Base-by-base conservation (phyloP, 768 basidiomycete genomes). In the Guyanaporus albipodus region DNA sequence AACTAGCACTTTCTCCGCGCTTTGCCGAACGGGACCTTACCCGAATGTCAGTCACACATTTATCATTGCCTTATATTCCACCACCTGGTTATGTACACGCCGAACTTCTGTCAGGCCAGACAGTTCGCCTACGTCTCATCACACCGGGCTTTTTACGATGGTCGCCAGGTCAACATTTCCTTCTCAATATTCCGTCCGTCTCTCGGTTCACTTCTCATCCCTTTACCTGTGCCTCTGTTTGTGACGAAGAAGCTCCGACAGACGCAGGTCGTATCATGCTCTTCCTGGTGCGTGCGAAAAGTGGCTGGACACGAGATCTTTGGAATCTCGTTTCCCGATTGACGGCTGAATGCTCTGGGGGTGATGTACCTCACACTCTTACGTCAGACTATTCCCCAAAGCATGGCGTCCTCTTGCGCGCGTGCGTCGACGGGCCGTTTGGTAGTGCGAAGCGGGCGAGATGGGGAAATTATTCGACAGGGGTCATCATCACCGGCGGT, bases 131-230 rank as follows among this genome's bases (percentile, higher is more conserved):
- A n/a, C 79, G 82, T 0, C 67, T 88, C 32, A 68, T 79, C 44
- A 71, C 83, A 0, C 74, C 81, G 0, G 73, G 75, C 2, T 74
- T 73, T 40, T 60, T 85, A 39, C 62, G 71, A 0, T 90, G 87
- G 87, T 74, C 79, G 1, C 80, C 87, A 3, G 88, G 87, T n/a
- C 88, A 90, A 62, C 83, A 87, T 62, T 80, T 89, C 55, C 71
- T 85, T 19, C 70, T 91, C 49, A 77, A 71, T 42, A 71, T 88
- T 17, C 87, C 88, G 0, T 73, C 74, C 24, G 69, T 91, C 22
- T 81, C 82, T 4, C 69, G 66, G 27, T 70, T 82, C 56, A 75
- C 78, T 21, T 74, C 77, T 4, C 87, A 90, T 56, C 87, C 87
- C 3, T 90, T 88, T 64, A 88, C 88, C 0, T 78, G 77, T 49